These are phyloP conservation scores for Actinomortierella wolfii DNA, from an alignment of 371 early-diverging fungal genomes.

Conservation along the genomic window DNA sequence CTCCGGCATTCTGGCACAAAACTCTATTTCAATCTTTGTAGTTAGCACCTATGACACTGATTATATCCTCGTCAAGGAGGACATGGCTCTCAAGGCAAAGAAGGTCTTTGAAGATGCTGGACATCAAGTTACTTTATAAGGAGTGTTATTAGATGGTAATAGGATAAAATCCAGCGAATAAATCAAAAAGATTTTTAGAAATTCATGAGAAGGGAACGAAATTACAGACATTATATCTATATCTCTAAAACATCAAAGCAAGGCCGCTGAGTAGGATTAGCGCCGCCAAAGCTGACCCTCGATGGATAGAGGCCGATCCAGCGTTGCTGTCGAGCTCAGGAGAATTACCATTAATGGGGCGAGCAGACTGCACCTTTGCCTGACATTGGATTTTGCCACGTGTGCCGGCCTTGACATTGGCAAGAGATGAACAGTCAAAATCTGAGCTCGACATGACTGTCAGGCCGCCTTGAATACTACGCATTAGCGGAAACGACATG, in stretches of 20 bases:
- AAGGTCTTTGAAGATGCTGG: slow-evolving; percentile 46
- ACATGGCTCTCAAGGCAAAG: slow-evolving; percentile 53
- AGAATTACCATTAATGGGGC: slow-evolving; percentile 14
- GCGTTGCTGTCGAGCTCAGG: neutral
- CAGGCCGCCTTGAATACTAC: slow-evolving; percentile 46
- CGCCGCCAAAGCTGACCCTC: too few species aligned
- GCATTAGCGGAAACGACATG: slow-evolving; percentile 46
- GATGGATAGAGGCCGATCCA: too few species aligned
- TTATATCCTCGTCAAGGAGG: slow-evolving; percentile 73
- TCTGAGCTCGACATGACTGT: slow-evolving; percentile 35
- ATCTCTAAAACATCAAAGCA: too few species aligned
- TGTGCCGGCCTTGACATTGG: slow-evolving; percentile 32
- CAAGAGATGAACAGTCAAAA: slow-evolving; percentile 35
- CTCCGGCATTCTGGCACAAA: slow-evolving; percentile 59
- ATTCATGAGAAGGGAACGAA: slow-evolving; percentile 1
- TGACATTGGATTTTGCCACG: slow-evolving; percentile 34
- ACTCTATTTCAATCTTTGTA: slow-evolving; percentile 70
- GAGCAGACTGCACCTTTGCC: slow-evolving; percentile 26
- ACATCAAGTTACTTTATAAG: slow-evolving; percentile 14
- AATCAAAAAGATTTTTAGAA: neutral
- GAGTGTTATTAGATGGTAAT: too few species aligned
- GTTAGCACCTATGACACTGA: slow-evolving; percentile 83
- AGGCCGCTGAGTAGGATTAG: too few species aligned
- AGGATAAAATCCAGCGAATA: neutral
- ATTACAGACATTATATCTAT: neutral